phyloP scores from a whole-genome alignment of 306 rosid species.

The Crotalaria pallida region DNA sequence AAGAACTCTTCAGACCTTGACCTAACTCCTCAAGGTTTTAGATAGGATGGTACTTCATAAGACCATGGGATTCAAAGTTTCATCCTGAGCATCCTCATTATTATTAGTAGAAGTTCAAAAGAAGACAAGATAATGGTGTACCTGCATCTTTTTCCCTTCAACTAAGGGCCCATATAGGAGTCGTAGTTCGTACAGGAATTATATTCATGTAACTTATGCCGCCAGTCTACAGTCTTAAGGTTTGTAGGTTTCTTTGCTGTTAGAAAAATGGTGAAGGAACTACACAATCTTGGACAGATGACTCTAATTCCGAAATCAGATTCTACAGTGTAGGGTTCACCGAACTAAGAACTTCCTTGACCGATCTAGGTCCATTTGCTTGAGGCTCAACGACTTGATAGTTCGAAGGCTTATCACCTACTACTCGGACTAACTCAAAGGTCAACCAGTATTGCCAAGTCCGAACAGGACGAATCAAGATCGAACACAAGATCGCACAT shows the following conservation, averaged over 20 bases:
- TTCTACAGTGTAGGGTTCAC: too few relatives aligned
- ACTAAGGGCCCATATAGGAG: background rate
- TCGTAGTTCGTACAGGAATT: too few relatives aligned
- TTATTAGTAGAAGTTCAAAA: background rate
- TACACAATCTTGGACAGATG: background rate
- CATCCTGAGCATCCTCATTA: background rate
- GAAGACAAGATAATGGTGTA: background rate
- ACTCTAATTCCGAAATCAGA: background rate
- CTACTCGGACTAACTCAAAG: too few relatives aligned
- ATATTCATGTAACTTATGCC: background rate
- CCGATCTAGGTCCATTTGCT: too few relatives aligned
- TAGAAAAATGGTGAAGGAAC: background rate
- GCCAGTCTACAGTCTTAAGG: background rate
- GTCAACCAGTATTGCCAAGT: too few relatives aligned
- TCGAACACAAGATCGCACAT: too few relatives aligned
- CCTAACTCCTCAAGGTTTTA: background rate
- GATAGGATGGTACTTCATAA: background rate
- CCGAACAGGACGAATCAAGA: too few relatives aligned
- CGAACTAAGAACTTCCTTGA: too few relatives aligned
- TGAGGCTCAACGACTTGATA: too few relatives aligned
- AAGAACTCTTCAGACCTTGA: background rate
- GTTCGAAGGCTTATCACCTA: too few relatives aligned
- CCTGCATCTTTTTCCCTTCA: background rate
- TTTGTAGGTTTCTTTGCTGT: background rate
- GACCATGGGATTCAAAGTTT: background rate